Evolutionary conservation across 2,329 filamentous ascomycete genomes (phyloP).

Genomic region (Hysterium pulicare): DNA sequence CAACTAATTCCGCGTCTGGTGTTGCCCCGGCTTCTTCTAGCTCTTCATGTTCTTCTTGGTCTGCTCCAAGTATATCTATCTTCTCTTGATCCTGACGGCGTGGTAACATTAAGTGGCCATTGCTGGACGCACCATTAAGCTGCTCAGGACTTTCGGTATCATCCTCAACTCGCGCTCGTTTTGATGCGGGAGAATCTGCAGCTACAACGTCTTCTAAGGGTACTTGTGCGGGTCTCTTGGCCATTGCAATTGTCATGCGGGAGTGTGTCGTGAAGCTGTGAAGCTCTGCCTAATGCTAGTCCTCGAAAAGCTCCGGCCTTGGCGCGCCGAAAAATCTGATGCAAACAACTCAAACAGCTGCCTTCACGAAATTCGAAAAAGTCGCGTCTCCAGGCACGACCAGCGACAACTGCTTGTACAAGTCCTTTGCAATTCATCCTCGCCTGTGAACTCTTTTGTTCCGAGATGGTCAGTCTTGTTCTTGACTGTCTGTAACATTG

Average conservation of each 20-base stretch:
- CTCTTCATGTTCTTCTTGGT: constrained; percentile 34
- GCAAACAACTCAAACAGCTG: constrained; percentile 24
- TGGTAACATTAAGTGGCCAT: constrained; percentile 29
- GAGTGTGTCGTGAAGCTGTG: constrained; percentile 5
- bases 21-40: constrained; percentile 34
- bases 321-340: constrained; percentile 13
- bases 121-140: constrained; percentile 20
- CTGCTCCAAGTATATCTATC: constrained; percentile 33
- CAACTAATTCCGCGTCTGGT: constrained; percentile 21
- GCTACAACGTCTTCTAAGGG: constrained; percentile 41
- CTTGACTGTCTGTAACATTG: neutral
- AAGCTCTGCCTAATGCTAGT: constrained; percentile 8
- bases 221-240: constrained; percentile 47
- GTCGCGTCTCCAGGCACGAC: constrained; percentile 35
- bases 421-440: constrained; percentile 30
- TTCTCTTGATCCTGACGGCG: constrained; percentile 23
- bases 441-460: constrained; percentile 19
- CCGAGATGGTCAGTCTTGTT: constrained; percentile 28
- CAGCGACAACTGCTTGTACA: constrained; percentile 20
- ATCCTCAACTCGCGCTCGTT: constrained; percentile 46
- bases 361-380: constrained; percentile 27
- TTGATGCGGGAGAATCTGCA: constrained; percentile 46
- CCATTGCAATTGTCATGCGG: constrained; percentile 30
- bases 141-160: constrained; percentile 31
- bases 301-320: too few species aligned